Evolutionary conservation across 352 stramenopile species (phyloP).

Genomic region (Globisporangium cederbergense): DNA sequence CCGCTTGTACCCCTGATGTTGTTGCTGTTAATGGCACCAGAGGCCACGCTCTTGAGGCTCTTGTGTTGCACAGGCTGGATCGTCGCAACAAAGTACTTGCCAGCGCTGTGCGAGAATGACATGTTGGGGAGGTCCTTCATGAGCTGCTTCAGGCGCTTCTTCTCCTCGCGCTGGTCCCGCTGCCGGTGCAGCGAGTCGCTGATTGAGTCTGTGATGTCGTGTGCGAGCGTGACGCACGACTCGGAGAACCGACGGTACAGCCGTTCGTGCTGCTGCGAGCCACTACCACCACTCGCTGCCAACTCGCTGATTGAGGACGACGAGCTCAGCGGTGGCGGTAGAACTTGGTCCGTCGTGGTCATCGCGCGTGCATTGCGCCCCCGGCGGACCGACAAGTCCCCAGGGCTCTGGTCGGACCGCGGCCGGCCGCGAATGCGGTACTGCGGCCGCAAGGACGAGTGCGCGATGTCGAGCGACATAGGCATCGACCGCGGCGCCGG

Average conservation of each 20-base stretch:
- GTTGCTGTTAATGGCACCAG: too few species aligned
- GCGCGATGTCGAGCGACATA: constrained; percentile 14
- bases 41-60: not conserved
- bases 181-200: constrained; percentile 39
- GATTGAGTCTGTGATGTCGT: constrained; percentile 22
- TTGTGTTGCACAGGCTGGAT: constrained; percentile 41
- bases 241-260: constrained; percentile 21
- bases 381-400: not conserved
- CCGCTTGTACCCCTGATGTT: not conserved
- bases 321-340: not conserved
- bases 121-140: constrained; percentile 78
- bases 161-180: constrained; percentile 45
- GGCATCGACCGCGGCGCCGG: constrained; percentile 12
- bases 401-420: constrained; percentile 11
- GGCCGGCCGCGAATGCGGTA: not conserved
- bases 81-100: constrained; percentile 60
- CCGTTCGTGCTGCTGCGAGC: constrained; percentile 6
- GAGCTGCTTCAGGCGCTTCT: constrained; percentile 42
- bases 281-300: not conserved
- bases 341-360: not conserved
- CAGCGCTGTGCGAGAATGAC: constrained; percentile 52
- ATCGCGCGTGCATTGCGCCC: not conserved
- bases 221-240: constrained; percentile 36
- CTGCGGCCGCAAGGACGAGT: constrained; percentile 7
- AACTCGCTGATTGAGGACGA: not conserved